phyloP scores from a whole-genome alignment of 2,329 filamentous ascomycete genomes.

The Verticillium dahliae region DNA sequence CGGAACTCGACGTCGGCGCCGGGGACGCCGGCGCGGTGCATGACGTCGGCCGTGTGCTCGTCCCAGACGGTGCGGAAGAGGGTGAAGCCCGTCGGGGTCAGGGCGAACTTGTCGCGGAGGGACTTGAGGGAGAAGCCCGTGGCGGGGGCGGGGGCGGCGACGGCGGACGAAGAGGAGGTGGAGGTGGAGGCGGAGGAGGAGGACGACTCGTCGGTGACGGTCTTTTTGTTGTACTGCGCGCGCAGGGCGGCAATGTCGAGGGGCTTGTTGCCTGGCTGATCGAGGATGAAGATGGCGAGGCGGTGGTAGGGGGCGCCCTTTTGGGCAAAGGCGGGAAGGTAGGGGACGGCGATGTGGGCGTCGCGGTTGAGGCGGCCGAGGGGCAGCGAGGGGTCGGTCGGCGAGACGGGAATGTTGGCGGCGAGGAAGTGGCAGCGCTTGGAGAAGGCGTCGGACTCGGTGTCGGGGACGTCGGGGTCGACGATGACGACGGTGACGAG shows the following conservation, averaged over 20 bases:
- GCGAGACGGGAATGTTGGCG: constrained; percentile 49
- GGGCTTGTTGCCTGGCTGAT: constrained; percentile 60
- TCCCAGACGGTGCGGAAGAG: constrained; percentile 91
- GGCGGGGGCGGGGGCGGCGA: constrained; percentile 17
- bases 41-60: constrained; percentile 77
- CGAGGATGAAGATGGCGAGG: constrained; percentile 73
- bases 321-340: constrained; percentile 80
- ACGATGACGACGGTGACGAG: constrained; percentile 80
- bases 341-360: constrained; percentile 66
- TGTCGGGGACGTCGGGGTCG: constrained; percentile 83
- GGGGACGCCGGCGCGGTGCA: constrained; percentile 69
- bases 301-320: constrained; percentile 91
- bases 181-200: too few species aligned
- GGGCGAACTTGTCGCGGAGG: constrained; percentile 62
- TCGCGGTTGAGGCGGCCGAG: constrained; percentile 54
- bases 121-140: constrained; percentile 70
- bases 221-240: constrained; percentile 31
- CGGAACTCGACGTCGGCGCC: constrained; percentile 82
- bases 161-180: not conserved
- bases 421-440: constrained; percentile 86
- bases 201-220: too few species aligned
- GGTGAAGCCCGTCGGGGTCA: constrained; percentile 72
- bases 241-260: constrained; percentile 54
- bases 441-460: constrained; percentile 67
- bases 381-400: constrained; percentile 53